Percentiles rank a stretch among this genome's conserved stretches.
Evolutionary conservation across 352 stramenopile genomes (phyloP).

Genomic region (Phytophthora sp.): DNA sequence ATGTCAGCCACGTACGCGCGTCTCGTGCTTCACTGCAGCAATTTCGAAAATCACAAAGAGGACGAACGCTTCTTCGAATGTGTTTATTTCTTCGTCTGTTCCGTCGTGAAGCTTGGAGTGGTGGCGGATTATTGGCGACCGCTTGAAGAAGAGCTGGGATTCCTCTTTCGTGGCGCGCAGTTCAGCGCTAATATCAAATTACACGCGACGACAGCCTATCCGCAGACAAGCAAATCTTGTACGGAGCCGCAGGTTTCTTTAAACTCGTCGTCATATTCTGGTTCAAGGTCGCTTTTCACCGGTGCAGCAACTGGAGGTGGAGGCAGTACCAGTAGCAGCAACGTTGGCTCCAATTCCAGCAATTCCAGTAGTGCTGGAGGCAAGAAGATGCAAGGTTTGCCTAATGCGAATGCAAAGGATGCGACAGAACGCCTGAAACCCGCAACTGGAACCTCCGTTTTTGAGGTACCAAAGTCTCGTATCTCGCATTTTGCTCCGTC

Average conservation of each 20-base stretch:
- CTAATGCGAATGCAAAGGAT: conserved; percentile 33
- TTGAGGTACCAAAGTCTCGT: conserved; percentile 57
- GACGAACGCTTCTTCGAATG: conserved; percentile 85
- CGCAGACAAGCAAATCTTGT: conserved; percentile 6
- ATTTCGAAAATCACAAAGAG: conserved; percentile 84
- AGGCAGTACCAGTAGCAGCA: conserved; percentile 35
- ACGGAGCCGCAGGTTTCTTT: conserved; percentile 28
- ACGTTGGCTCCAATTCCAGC: background rate
- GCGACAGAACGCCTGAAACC: conserved; percentile 15
- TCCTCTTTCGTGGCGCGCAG: conserved; percentile 75
- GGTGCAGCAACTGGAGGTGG: background rate
- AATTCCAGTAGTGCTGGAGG: conserved; percentile 1
- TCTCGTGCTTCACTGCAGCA: conserved; percentile 82
- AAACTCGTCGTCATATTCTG: conserved; percentile 11
- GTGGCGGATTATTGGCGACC: conserved; percentile 54
- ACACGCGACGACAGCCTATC: conserved; percentile 41
- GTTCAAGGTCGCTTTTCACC: conserved; percentile 22
- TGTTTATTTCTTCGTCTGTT: conserved; percentile 81
- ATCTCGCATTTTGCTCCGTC: conserved; percentile 70
- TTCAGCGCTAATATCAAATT: conserved; percentile 70
- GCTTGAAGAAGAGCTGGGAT: conserved; percentile 76
- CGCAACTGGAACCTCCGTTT: conserved; percentile 13
- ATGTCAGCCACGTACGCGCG: conserved; percentile 69
- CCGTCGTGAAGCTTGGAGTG: conserved; percentile 73
- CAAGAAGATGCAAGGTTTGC: conserved; percentile 61